Base-by-base conservation (phyloP, 2,329 filamentous ascomycete genomes). In the Xylaria sp. region DNA sequence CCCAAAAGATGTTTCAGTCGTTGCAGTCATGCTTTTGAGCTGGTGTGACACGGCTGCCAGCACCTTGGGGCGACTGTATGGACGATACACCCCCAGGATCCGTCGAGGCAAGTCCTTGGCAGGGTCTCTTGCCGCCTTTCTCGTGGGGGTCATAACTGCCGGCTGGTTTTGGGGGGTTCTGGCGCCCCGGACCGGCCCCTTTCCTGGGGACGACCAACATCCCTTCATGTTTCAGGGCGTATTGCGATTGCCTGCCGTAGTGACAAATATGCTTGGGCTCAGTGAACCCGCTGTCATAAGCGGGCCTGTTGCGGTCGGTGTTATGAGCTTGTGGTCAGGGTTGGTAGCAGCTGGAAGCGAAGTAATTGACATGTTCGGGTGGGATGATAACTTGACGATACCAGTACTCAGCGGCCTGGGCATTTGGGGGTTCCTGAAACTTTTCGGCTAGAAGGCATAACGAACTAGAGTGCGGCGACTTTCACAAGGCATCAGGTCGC, bases 41-140 rank as follows among this genome's bases (percentile, higher is more conserved):
- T 99, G 96, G 96, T 99, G 96, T 80, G 96, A 99, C 79, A 98
- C 96, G 0, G 96, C 96, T 39, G 96, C 96, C 57, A 96, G 92
- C 77, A 99, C 96, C 0, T 94, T 99, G 76, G 96, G 96, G 60
- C 88, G 96, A 61, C 83, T 95, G 15, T 98, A 92, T 81, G 96
- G 96, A 47, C 88, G 91, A 69, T 94, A 97, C 77, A 99, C 96
- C 1, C 92, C 92, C 42, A 87, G 91, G 59, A 87, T 99, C 62
- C 89, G 96, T 68, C 87, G 87, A 69, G 94, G 94, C 47, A 99
- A 99, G 86, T 97, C 93, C 67, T 83, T 98, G 31, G 96, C 96
- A 20, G 96, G 96, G 0, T 96, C 92, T 10, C 76, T 93, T 13
- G 95, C 95, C 1, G 95, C 95, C 11, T 94, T 93, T 77, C 73